Percentiles rank a stretch among this genome's conserved stretches.
Conservation (phyloP, 2,329 filamentous ascomycete genomes). For the Penicillium olsonii region DNA sequence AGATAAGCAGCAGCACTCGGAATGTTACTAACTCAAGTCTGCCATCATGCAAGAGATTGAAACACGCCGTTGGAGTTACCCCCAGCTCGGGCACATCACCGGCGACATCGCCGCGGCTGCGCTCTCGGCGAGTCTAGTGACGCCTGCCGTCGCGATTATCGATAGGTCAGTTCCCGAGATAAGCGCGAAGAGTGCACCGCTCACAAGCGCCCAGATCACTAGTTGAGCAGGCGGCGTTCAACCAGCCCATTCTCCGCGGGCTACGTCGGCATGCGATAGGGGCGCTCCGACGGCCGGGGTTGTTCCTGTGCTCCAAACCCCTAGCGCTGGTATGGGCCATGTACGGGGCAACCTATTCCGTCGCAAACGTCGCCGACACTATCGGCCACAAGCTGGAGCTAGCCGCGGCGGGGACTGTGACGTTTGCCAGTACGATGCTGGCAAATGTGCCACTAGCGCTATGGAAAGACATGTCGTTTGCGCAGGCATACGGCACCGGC, state of each 20-base stretch:
- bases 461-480: conserved; percentile 36
- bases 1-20: conserved; percentile 6
- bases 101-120: conserved; percentile 29
- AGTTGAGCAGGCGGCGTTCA: conserved; percentile 27
- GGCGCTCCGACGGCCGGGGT: conserved; percentile 22
- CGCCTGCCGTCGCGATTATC: conserved; percentile 30
- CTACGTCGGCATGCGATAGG: conserved; percentile 21
- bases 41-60: conserved; percentile 13
- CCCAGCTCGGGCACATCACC: conserved; percentile 15
- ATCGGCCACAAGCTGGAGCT: conserved; percentile 59
- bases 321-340: conserved; percentile 51
- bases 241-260: conserved; percentile 23
- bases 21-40: background rate
- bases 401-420: conserved; percentile 58
- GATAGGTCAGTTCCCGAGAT: conserved; percentile 23
- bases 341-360: conserved; percentile 82
- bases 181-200: background rate
- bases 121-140: conserved; percentile 27
- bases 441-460: conserved; percentile 34
- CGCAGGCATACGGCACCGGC: conserved; percentile 72
- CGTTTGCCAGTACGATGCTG: conserved; percentile 60
- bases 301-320: conserved; percentile 39
- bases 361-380: conserved; percentile 82
- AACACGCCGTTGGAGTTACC: conserved; percentile 10
- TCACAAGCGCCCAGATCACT: conserved; percentile 19